Evolutionary conservation across 352 stramenopile species (phyloP), one percentile per base, ranked within the genome.

Genomic region (Globisporangium cystogenes): DNA sequence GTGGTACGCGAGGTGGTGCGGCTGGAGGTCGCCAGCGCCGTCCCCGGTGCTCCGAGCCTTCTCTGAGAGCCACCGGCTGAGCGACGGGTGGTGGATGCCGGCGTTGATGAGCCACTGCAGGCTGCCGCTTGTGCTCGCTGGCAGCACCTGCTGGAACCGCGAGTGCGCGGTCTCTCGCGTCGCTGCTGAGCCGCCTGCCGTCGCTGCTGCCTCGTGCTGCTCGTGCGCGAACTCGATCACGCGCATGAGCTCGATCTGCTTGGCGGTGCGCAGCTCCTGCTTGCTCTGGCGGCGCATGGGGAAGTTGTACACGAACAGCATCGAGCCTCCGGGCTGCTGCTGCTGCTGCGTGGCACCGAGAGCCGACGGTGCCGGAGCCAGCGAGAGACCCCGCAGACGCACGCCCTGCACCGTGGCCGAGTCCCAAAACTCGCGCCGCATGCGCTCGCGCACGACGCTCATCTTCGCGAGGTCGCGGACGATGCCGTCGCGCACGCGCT

Each of bases 341-440:
- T n/a, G n/a, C 15, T 39, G 56, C 26, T 41, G 52, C 1, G 43
- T 26, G 16, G 21, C 15, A 10, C 27, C 15, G n/a, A 14, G 18
- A 5, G 1, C n/a, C 21, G 23, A 33, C 2, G 35, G 27, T n/a
- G 36, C 21, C 6, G 18, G 0, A n/a, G 66, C 21, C 0, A 70
- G 71, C 2, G 62, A 71, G 2, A 96, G 64, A 0, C 75, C 77
- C 3, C 67, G 77, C 8, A 96, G 51, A 26, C 78, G 72, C 4
- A 80, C 71, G 3, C 74, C 81, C 18, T 87, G 76, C 8, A 85
- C 68, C 20, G 84, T 82, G 27, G 89, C 78, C 14, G 69, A 67
- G 59, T 97, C 89, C 89, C 89, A 98, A 57, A 93, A 97, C 61
- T 97, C 88, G n/a, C 52, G 55, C 67, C 87, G 90, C 78, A 98